Conservation (phyloP, 164 flowering plant species). For the Umbilicus rupestris region DNA sequence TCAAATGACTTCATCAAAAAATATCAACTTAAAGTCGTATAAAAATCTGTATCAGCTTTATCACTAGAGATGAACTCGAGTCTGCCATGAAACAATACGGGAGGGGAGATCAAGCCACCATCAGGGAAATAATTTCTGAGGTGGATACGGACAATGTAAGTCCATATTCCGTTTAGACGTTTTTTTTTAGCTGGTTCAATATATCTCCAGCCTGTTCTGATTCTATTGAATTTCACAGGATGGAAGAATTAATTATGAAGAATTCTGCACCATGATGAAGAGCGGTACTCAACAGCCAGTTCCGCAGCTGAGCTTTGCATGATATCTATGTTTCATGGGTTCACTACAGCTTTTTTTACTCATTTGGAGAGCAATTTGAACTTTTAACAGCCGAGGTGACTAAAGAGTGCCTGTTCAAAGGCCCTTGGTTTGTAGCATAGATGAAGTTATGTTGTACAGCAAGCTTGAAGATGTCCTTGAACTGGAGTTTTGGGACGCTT, state of each 20-base stretch:
- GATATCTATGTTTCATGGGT: too few relatives aligned
- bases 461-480: too few relatives aligned
- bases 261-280: conserved; percentile 60
- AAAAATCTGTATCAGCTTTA: conserved; percentile 27
- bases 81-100: conserved; percentile 49
- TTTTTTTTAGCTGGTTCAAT: too few relatives aligned
- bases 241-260: conserved; percentile 52
- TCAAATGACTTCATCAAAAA: too few relatives aligned
- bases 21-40: too few relatives aligned
- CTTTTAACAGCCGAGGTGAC: too few relatives aligned
- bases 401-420: too few relatives aligned
- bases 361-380: too few relatives aligned
- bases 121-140: conserved; percentile 49
- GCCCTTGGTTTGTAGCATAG: too few relatives aligned
- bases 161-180: conserved; percentile 2
- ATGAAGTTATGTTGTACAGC: too few relatives aligned
- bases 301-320: background rate
- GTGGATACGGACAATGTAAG: conserved; percentile 64
- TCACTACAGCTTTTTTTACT: too few relatives aligned
- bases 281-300: conserved; percentile 35
- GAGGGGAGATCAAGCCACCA: conserved; percentile 51
- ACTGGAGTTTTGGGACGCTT: too few relatives aligned
- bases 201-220: background rate
- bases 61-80: conserved; percentile 53
- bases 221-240: conserved; percentile 23